Base-by-base conservation (phyloP, 495 filamentous ascomycete species). In the Neurospora intermedia region DNA sequence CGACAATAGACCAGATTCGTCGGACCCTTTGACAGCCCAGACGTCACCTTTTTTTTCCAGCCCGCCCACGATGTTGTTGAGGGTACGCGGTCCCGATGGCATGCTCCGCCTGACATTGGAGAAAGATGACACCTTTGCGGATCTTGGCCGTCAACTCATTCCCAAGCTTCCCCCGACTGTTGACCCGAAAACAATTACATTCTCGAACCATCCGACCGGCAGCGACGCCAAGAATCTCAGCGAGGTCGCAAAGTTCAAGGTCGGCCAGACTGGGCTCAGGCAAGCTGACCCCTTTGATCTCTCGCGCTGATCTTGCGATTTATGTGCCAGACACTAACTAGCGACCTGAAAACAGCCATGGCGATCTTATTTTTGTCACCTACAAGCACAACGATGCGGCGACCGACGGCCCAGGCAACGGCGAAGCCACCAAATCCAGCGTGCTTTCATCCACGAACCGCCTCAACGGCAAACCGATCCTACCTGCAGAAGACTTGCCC, bases 291-390 rank as follows among this genome's bases (percentile, higher is more conserved):
- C 20, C 46, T 9, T 69, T 3, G 11, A 11, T 13, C 6, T 20
- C 38, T 45, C 7, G 43, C 41, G 0, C 18, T 72, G 66, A 16
- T n/a, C 6, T 39, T n/a, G 40, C 38, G 6, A 31, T 39, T 3
- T 15, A 16, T 45, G 42, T 38, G 18, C 27, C 72, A 54, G 74
- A 62, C 69, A 77, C 75, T 78, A 71, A 75, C 69, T 70, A 46
- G 69, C 43, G 20, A 10, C 23, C 15, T 11, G 10, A 38, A 38
- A 40, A 69, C 39, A 98, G 94, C 70, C 93, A 99, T 80, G 96
- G 96, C 46, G 94, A 97, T 76, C 88, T 96, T 75, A 87, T 99
- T 40, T 99, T 91, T 80, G 79, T 98, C 73, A 91, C 87, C 73
- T 99, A 96, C 82, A 81, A 87, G 76, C 86, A 90, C 73, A 76